Evolutionary conservation across 768 basidiomycete species (phyloP).

Genomic region (Arthromyces matolae): DNA sequence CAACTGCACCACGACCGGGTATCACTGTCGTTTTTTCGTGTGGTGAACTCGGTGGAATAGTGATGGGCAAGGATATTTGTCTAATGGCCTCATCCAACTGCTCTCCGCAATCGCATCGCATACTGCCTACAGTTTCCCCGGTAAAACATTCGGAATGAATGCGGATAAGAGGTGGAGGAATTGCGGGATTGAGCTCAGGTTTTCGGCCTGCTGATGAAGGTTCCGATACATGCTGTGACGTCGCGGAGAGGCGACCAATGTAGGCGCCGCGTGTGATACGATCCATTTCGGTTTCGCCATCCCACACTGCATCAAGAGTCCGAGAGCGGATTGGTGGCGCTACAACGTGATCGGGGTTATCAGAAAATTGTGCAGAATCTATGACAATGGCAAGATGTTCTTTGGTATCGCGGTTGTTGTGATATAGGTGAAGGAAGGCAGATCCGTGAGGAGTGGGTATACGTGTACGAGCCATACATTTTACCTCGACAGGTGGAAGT

Average conservation of each 20-base stretch:
- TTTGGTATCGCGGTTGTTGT: constrained; percentile 87
- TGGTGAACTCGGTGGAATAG: constrained; percentile 35
- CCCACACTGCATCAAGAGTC: constrained; percentile 84
- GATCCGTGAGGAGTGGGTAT: constrained; percentile 96
- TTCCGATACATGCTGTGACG: constrained; percentile 43
- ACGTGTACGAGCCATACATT: constrained; percentile 95
- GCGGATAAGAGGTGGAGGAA: constrained; percentile 81
- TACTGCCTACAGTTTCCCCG: constrained; percentile 95
- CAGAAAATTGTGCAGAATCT: constrained; percentile 79
- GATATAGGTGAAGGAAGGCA: constrained; percentile 91
- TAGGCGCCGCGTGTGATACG: constrained; percentile 93
- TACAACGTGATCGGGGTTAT: constrained; percentile 30
- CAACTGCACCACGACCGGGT: constrained; percentile 86
- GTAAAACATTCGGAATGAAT: constrained; percentile 99
- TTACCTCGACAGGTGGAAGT: constrained; percentile 55
- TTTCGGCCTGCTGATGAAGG: constrained; percentile 25
- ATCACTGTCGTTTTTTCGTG: constrained; percentile 38
- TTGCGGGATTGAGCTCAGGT: constrained; percentile 21
- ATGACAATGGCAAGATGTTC: constrained; percentile 96
- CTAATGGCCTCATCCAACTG: constrained; percentile 97
- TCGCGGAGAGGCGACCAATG: constrained; percentile 72
- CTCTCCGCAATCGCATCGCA: constrained; percentile 99
- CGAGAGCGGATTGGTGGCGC: constrained; percentile 74
- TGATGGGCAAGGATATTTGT: constrained; percentile 72
- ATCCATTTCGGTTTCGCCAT: constrained; percentile 88